Percentiles rank a stretch among this genome's conserved stretches.
Evolutionary conservation across 257 asterid genomes (phyloP).

Genomic region (Gentiana straminea): DNA sequence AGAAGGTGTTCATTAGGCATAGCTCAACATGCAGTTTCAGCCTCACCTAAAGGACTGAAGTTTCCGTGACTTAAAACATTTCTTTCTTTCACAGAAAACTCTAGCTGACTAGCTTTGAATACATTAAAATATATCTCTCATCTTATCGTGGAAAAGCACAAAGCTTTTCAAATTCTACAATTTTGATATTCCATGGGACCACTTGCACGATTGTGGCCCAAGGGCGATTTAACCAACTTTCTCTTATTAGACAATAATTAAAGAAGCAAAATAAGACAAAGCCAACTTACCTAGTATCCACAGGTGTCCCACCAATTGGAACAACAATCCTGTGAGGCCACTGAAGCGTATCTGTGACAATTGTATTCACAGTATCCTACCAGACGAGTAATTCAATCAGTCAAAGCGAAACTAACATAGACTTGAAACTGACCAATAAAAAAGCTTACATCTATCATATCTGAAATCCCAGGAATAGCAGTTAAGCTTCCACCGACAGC

Average conservation of each 20-base stretch:
- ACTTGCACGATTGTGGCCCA: not conserved
- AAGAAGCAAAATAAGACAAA: not conserved
- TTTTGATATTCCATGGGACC: not conserved
- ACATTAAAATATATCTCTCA: too few species aligned
- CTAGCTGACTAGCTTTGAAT: too few species aligned
- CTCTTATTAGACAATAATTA: not conserved
- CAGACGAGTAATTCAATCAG: slow-evolving; percentile 22
- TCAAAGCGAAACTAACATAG: not conserved
- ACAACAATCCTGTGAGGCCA: slow-evolving; percentile 99
- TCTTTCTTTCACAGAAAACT: too few species aligned
- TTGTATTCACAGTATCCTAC: slow-evolving; percentile 83
- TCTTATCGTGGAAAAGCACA: too few species aligned
- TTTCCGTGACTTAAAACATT: too few species aligned
- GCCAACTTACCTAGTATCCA: slow-evolving; percentile 59
- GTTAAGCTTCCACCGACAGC: slow-evolving; percentile 98
- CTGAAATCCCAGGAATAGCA: slow-evolving; percentile 90
- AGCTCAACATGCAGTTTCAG: too few species aligned
- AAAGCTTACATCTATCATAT: slow-evolving; percentile 87
- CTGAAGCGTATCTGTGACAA: slow-evolving; percentile 82
- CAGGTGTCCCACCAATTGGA: slow-evolving; percentile 84
- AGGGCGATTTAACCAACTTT: not conserved
- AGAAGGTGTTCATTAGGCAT: too few species aligned
- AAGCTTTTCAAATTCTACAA: not conserved
- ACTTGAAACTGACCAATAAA: not conserved
- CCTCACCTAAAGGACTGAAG: too few species aligned